Evolutionary conservation across 257 asterid species (phyloP), one percentile per base, ranked within the genome.

Genomic region (Salvia rosmarinus): DNA sequence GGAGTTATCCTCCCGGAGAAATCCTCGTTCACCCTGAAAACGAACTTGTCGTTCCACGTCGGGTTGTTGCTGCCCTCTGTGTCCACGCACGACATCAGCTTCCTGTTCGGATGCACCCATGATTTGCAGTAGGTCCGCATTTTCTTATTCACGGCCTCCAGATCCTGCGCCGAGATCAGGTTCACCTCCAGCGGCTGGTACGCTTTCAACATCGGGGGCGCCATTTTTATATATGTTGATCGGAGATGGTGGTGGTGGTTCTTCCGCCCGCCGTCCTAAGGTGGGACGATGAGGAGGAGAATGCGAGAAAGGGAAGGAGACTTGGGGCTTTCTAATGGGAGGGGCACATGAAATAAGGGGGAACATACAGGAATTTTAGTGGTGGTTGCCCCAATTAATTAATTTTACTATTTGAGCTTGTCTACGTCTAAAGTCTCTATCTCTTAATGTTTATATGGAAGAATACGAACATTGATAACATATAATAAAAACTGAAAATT

Each of bases 31-130:
- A 92, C 97, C 79, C 89, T 77, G 72, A 90, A 90, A 7, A 92
- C 98, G 79, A 92, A 90, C 71, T 92, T 92, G 2, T 92, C 98
- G 23, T 92, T 92, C 98, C 98, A 92, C 1, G 96, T 85, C 0
- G 98, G 97, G 42, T 82, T 90, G 47, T 68, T 80, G 56, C 77
- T 84, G 19, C 97, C 96, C 39, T 85, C 90, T 0, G 66, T 2
- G 37, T 92, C 96, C 6, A 87, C 78, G 47, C 88, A 75, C 6
- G 89, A 82, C 10, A 89, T 63, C 0, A 90, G 83, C 79, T 90
- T 92, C 37, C 97, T 72, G 21, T 62, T 72, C 0, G 88, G 87
- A 60, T 90, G 69, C 20, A 92, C 87, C 97, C 98, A 90, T 0
- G 96, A 96, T n/a, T 81, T 83, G 3, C 95, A 87, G 7, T 92